A percentile compares a stretch with the other conserved stretches of the same genome.
Conservation (phyloP, 192 early-diverging fungal genomes). For the Umbelopsis ramanniana region DNA sequence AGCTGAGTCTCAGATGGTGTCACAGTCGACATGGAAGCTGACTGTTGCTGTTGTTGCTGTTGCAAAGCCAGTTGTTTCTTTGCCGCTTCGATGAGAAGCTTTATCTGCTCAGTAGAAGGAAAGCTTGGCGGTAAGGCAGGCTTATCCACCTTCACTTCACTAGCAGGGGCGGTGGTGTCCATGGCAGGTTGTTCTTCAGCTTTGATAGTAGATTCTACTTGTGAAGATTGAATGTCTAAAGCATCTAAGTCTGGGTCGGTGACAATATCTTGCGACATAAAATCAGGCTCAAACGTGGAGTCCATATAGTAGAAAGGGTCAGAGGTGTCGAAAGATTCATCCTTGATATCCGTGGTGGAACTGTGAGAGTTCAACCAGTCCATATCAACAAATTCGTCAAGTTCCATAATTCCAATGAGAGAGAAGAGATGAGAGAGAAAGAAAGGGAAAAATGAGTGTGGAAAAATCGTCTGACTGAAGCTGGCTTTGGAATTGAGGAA, state of each 20-base stretch:
- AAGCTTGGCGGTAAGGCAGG: slow-evolving; percentile 7
- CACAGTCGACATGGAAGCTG: neutral
- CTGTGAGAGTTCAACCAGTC: slow-evolving; percentile 40
- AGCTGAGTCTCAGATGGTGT: slow-evolving; percentile 4
- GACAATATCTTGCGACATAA: slow-evolving; percentile 13
- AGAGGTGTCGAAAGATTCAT: slow-evolving; percentile 5
- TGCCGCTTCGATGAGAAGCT: slow-evolving; percentile 40
- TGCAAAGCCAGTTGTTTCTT: slow-evolving; percentile 39
- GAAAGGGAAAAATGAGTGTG: slow-evolving; percentile 8
- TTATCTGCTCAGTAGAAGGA: slow-evolving; percentile 41
- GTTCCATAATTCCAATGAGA: slow-evolving; percentile 25
- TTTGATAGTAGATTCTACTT: slow-evolving; percentile 3
- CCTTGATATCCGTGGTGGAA: slow-evolving; percentile 19
- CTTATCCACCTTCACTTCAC: neutral
- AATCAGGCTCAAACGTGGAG: slow-evolving; percentile 15
- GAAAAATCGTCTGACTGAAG: slow-evolving; percentile 14
- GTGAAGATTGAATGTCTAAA: slow-evolving; percentile 5
- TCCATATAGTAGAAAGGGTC: slow-evolving; percentile 19
- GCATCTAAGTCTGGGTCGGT: slow-evolving; percentile 1
- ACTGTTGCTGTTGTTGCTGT: slow-evolving; percentile 27
- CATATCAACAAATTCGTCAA: slow-evolving; percentile 48
- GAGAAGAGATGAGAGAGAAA: neutral
- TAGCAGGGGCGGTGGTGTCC: neutral
- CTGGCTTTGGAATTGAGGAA: slow-evolving; percentile 18
- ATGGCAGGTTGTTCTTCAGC: neutral